These are phyloP conservation scores for Exophiala alcalophila DNA, from an alignment of 2,329 filamentous ascomycete genomes.

Conservation along the genomic window DNA sequence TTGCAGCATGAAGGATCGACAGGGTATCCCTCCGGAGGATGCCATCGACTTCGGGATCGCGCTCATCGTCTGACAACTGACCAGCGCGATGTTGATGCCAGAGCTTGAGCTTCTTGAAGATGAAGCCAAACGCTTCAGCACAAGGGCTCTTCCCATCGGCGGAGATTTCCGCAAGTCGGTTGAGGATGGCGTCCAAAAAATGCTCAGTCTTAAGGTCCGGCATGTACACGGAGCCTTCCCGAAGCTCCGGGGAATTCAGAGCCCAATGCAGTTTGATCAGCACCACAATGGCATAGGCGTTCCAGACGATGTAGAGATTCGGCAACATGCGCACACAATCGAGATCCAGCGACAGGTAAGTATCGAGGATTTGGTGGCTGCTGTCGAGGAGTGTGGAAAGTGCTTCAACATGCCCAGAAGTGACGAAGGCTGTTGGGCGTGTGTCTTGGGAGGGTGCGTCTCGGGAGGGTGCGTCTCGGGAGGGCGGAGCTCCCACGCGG, in stretches of 20 bases:
- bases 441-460: no score
- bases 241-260: constrained; percentile 59
- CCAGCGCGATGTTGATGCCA: constrained; percentile 60
- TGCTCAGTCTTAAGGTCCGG: constrained; percentile 62
- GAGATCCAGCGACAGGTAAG: constrained; percentile 60
- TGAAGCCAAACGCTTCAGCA: constrained; percentile 66
- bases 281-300: constrained; percentile 69
- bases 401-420: constrained; percentile 62
- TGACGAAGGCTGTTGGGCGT: constrained; percentile 42
- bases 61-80: constrained; percentile 30
- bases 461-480: constrained; percentile 9
- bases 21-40: constrained; percentile 11
- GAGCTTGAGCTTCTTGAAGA: constrained; percentile 64
- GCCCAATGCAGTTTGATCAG: constrained; percentile 72
- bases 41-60: constrained; percentile 3
- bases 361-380: constrained; percentile 61
- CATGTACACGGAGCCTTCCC: constrained; percentile 65
- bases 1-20: constrained; percentile 6
- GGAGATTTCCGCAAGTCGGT: constrained; percentile 63
- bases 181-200: constrained; percentile 67
- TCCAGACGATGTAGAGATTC: constrained; percentile 67
- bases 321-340: constrained; percentile 60
- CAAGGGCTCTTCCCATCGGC: constrained; percentile 62
- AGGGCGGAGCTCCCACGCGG: constrained; percentile 33
- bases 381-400: constrained; percentile 63